Evolutionary conservation across 176 grass and related monocot genomes (phyloP), one percentile per base, ranked within the genome.

Genomic region (Aegilops umbellulata): DNA sequence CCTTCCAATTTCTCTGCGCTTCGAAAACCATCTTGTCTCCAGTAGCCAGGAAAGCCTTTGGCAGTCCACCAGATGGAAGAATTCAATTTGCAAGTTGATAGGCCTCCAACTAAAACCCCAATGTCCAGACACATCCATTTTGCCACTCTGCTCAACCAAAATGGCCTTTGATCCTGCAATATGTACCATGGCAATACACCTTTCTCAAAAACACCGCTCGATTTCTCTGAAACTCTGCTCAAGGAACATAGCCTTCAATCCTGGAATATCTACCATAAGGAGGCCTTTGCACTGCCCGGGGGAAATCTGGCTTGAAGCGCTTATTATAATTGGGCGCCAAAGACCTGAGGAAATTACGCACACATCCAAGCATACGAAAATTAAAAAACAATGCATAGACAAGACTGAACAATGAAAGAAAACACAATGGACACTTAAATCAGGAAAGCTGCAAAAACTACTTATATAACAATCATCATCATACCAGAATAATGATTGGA

Each of bases 251-350:
- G n/a, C 84, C 85, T 87, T 90, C 91, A 0, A 84, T 85, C 57
- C 87, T 77, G 57, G 91, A 92, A 64, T 90, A 90, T 85, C 85
- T 83, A 75, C 88, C 85, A 76, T 84, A 90, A 36, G 85, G 82
- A 86, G 87, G 80, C 53, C 91, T 88, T 66, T 93, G 82, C 25
- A 87, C 3, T 35, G 24, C 25, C 60, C 60, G 87, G 24, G 74
- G 20, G 82, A 80, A 93, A 69, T 93, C 88, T 72, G 74, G 67
- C 79, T 90, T 90, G 58, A 90, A 90, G 39, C 88, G 91, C 82
- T 93, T 93, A 42, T 47, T 79, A 88, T 79, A 79, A 90, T 77
- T 83, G 8, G 60, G 77, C 13, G 66, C 72, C 49, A 90, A 27
- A 79, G 85, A 88, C 60, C 91, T 87, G 81, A 10, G 14, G 11